phyloP scores from a whole-genome alignment of 2,329 filamentous ascomycete genomes.

The Tolypocladium album region DNA sequence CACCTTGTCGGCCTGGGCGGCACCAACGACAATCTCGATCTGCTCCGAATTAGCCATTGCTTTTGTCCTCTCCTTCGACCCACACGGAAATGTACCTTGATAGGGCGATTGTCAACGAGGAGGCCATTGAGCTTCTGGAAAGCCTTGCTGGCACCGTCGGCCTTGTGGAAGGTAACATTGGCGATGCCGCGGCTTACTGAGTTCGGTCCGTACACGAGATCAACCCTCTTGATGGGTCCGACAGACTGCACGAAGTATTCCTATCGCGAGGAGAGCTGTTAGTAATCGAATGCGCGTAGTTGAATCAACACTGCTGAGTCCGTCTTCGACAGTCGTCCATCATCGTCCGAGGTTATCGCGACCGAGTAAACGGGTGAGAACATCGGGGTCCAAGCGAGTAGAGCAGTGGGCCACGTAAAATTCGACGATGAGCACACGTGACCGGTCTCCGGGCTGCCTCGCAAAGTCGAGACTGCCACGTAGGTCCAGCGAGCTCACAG shows the following conservation, averaged over 20 bases:
- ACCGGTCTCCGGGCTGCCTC: not conserved
- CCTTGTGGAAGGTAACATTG: conserved; percentile 74
- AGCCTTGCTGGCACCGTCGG: conserved; percentile 75
- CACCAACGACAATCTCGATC: conserved; percentile 87
- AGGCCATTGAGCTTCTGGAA: conserved; percentile 78
- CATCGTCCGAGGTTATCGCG: conserved; percentile 11
- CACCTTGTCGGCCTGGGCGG: conserved; percentile 57
- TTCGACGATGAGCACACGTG: not conserved
- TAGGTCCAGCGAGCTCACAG: not conserved
- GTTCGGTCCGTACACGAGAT: conserved; percentile 86
- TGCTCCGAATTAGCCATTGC: conserved; percentile 25
- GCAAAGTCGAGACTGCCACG: not conserved
- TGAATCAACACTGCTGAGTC: conserved; percentile 15
- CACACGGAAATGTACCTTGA: conserved; percentile 53
- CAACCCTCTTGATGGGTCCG: conserved; percentile 82
- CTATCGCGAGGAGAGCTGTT: conserved; percentile 59
- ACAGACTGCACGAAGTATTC: conserved; percentile 90
- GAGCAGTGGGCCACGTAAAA: conserved; percentile 5
- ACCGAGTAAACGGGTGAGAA: conserved; percentile 5
- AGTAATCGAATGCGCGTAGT: conserved; percentile 39
- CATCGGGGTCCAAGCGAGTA: conserved; percentile 7
- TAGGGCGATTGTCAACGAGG: conserved; percentile 77
- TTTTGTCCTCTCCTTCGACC: not conserved
- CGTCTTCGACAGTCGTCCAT: conserved; percentile 19
- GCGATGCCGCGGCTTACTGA: conserved; percentile 87